Percentiles rank a stretch among this genome's conserved stretches.
phyloP scores from a whole-genome alignment of 441 rosid genomes.

The Adansonia madagascariensis region DNA sequence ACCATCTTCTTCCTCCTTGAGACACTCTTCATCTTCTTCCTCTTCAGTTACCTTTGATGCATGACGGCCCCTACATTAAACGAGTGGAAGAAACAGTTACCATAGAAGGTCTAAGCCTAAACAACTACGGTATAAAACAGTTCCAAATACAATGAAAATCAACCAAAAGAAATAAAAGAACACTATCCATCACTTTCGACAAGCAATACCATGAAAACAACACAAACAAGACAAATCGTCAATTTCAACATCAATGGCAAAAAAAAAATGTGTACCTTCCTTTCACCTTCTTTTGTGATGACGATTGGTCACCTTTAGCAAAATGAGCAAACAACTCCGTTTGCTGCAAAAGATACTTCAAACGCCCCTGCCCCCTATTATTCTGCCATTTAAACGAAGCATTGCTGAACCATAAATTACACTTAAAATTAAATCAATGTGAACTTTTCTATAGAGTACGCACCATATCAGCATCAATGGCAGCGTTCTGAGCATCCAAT shows the following conservation, averaged over 20 bases:
- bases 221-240: background rate
- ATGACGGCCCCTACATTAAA: slow-evolving; percentile 76
- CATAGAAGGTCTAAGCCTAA: background rate
- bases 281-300: slow-evolving; percentile 74
- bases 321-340: slow-evolving; percentile 98
- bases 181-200: background rate
- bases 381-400: slow-evolving; percentile 54
- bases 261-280: slow-evolving; percentile 62
- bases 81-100: background rate
- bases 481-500: slow-evolving; percentile 87
- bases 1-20: slow-evolving; percentile 94
- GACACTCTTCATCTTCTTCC: slow-evolving; percentile 96
- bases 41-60: slow-evolving; percentile 93
- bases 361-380: slow-evolving; percentile 84
- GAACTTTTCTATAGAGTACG: background rate
- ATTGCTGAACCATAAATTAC: slow-evolving; percentile 20
- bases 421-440: background rate
- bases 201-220: background rate
- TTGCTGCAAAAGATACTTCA: slow-evolving; percentile 93
- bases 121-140: background rate
- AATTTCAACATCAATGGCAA: background rate
- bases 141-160: background rate
- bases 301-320: slow-evolving; percentile 82
- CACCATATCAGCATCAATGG: slow-evolving; percentile 97
- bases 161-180: background rate